phyloP scores from a whole-genome alignment of 495 filamentous ascomycete genomes.

The Annulohypoxylon moriforme region DNA sequence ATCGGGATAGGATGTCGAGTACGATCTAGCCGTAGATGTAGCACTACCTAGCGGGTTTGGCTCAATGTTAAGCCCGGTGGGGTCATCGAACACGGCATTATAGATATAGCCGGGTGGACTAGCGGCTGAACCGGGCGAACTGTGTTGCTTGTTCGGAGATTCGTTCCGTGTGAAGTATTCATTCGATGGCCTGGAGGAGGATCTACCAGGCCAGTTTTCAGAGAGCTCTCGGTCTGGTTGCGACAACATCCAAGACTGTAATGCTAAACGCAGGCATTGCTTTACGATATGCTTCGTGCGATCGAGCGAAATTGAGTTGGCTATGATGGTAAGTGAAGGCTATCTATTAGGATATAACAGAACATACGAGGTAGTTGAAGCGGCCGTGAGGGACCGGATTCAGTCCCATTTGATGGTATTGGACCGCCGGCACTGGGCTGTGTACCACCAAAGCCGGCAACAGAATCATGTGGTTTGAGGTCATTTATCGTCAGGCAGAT shows the following conservation, averaged over 20 bases:
- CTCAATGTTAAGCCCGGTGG: slow-evolving; percentile 40
- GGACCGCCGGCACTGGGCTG: slow-evolving; percentile 19
- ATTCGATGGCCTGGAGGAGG: slow-evolving; percentile 31
- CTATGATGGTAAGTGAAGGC: slow-evolving; percentile 35
- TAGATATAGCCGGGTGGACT: slow-evolving; percentile 37
- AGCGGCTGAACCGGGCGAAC: slow-evolving; percentile 33
- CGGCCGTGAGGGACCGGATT: slow-evolving; percentile 19
- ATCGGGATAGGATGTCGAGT: slow-evolving; percentile 57
- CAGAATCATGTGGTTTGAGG: slow-evolving; percentile 61
- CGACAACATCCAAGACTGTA: slow-evolving; percentile 37
- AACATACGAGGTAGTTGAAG: slow-evolving; percentile 37
- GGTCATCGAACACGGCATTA: slow-evolving; percentile 45
- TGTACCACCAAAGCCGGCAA: slow-evolving; percentile 22
- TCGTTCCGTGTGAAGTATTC: slow-evolving; percentile 31
- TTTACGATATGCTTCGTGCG: slow-evolving; percentile 41
- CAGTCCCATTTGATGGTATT: slow-evolving; percentile 29
- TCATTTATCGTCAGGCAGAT: slow-evolving; percentile 91
- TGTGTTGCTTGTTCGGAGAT: slow-evolving; percentile 35
- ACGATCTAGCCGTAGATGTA: slow-evolving; percentile 44
- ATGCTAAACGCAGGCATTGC: slow-evolving; percentile 42
- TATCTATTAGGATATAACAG: slow-evolving; percentile 2
- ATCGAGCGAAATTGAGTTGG: slow-evolving; percentile 44
- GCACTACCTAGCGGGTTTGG: slow-evolving; percentile 47
- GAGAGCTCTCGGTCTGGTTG: slow-evolving; percentile 13
- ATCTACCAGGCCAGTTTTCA: slow-evolving; percentile 7